These are phyloP conservation scores for Spiraea crenata DNA, from an alignment of 331 rosid species.

Conservation along the genomic window DNA sequence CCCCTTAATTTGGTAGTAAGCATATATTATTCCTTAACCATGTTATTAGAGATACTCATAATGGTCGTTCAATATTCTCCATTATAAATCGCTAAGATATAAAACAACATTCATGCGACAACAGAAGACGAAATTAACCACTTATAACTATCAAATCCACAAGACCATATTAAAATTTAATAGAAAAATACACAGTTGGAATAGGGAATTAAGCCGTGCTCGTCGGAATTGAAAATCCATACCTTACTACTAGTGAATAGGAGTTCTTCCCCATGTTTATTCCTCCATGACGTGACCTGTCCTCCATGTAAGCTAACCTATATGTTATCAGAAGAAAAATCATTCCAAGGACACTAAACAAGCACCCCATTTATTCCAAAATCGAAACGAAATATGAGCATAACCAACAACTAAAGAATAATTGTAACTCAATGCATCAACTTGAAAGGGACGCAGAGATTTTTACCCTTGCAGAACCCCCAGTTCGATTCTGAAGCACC, in stretches of 20 bases:
- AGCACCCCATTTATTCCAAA: conserved; percentile 14
- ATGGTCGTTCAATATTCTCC: background rate
- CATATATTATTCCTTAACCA: background rate
- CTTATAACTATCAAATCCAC: background rate
- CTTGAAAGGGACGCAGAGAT: conserved; percentile 18
- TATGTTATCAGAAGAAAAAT: conserved; percentile 26
- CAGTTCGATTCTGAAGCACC: conserved; percentile 65
- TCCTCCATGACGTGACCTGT: conserved; percentile 88
- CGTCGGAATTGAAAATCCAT: background rate
- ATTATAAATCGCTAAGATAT: background rate
- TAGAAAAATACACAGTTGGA: background rate
- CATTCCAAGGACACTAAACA: background rate
- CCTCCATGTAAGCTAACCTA: conserved; percentile 93
- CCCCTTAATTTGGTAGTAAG: background rate
- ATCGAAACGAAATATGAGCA: conserved; percentile 2
- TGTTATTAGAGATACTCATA: background rate
- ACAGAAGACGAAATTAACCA: background rate
- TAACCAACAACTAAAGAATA: conserved; percentile 15
- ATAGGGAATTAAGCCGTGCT: background rate
- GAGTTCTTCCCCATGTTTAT: conserved; percentile 83
- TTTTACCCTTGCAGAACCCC: conserved; percentile 76
- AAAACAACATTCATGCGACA: background rate
- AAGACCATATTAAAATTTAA: background rate
- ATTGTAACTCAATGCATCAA: conserved; percentile 12
- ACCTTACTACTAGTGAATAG: conserved; percentile 93